Evolutionary conservation across 1,284 basidiomycete genomes (phyloP).

Genomic region (Trametes pubescens): DNA sequence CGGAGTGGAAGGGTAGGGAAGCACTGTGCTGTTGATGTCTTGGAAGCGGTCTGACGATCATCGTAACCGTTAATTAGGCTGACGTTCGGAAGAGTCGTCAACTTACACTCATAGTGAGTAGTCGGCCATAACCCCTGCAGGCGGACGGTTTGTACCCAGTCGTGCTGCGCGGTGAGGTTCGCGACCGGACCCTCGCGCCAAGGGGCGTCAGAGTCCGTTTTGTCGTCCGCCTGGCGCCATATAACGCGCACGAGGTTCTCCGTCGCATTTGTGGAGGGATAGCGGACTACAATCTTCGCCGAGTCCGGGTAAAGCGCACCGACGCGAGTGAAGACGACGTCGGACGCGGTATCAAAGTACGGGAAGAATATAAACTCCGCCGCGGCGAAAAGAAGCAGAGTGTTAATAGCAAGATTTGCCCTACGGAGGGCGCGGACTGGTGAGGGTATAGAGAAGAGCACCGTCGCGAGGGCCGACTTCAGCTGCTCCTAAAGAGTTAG

Average conservation of each 20-base stretch:
- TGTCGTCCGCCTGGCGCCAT: constrained; percentile 52
- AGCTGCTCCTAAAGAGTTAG: constrained; percentile 14
- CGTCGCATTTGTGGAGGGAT: constrained; percentile 51
- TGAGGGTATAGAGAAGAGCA: constrained; percentile 57
- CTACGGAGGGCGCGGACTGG: constrained; percentile 47
- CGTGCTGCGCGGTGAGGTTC: constrained; percentile 53
- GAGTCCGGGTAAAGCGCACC: constrained; percentile 73
- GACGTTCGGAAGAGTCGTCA: neutral
- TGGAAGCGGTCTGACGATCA: constrained; percentile 58
- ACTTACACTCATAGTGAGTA: constrained; percentile 77
- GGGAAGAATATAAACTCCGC: constrained; percentile 62
- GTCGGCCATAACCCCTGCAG: constrained; percentile 72
- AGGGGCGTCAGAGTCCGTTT: constrained; percentile 30
- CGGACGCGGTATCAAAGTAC: constrained; percentile 58
- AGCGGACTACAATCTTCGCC: constrained; percentile 69
- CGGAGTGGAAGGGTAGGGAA: constrained; percentile 61
- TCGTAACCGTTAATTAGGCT: neutral
- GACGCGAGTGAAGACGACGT: constrained; percentile 69
- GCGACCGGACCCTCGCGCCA: constrained; percentile 67
- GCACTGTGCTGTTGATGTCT: constrained; percentile 49
- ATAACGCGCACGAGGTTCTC: constrained; percentile 50
- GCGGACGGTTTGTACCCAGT: constrained; percentile 72
- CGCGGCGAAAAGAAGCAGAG: constrained; percentile 55
- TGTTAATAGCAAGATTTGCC: constrained; percentile 58
- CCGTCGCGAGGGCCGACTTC: constrained; percentile 37